Percentiles rank a stretch among this genome's conserved stretches.
Conservation (phyloP, 805 yeast species). For the Metschnikowia baotianmanensis region DNA sequence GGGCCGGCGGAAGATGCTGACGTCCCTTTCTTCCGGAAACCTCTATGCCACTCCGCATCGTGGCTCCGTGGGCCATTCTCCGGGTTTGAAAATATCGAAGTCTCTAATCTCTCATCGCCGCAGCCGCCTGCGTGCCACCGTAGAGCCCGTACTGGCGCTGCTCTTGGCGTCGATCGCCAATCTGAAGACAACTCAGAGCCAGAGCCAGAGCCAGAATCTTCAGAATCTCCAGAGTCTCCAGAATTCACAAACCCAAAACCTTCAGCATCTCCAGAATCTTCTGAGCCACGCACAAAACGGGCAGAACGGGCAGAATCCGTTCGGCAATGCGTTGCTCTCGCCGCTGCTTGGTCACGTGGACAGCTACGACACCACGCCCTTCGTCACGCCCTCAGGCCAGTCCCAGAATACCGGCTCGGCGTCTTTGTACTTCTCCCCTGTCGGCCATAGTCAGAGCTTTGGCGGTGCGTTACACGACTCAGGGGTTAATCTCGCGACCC, state of each 20-base stretch:
- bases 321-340: constrained; percentile 13
- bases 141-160: constrained; percentile 16
- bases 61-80: constrained; percentile 14
- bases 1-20: constrained; percentile 34
- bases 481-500: background rate
- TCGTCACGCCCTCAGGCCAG: constrained; percentile 16
- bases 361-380: constrained; percentile 18
- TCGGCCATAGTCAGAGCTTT: constrained; percentile 14
- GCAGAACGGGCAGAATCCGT: no score
- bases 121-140: constrained; percentile 15
- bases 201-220: background rate
- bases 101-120: constrained; percentile 23
- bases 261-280: background rate
- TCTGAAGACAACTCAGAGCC: constrained; percentile 9
- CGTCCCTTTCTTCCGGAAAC: constrained; percentile 30
- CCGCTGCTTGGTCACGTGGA: constrained; percentile 12
- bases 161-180: constrained; percentile 19
- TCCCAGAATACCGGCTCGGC: no score
- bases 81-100: constrained; percentile 30
- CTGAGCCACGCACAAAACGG: no score
- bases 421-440: constrained; percentile 17
- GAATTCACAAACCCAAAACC: background rate
- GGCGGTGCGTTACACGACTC: constrained; percentile 17
- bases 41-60: constrained; percentile 37
- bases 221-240: background rate